Evolutionary conservation across 257 asterid genomes (phyloP), one percentile per base, ranked within the genome.

Genomic region (Rehmannia glutinosa): DNA sequence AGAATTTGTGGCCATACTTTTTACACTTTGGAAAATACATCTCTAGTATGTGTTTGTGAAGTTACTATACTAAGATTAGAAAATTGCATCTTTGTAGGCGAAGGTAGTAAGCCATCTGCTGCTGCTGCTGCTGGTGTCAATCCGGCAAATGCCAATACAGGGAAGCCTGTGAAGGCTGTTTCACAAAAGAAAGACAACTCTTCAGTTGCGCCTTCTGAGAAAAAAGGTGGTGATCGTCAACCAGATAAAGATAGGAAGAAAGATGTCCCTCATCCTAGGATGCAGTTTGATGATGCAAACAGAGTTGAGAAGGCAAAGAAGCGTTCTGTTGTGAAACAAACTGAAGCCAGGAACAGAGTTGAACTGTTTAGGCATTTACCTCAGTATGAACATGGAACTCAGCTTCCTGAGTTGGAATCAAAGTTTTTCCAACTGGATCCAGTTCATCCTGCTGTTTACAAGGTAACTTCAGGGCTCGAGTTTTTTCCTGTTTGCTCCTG

Each of bases 261-360:
- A 79, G 95, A 89, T 50, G 86, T 77, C 62, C 98, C 94, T 64
- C 88, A 85, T 79, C 98, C 98, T 3, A 84, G 96, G 41, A 82
- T 91, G 96, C 98, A 91, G 82, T 91, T 91, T 76, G 98, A 91
- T 64, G 98, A 91, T 70, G 76, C 82, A 62, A 83, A 62, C 66
- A 86, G 92, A 59, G 96, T 91, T 72, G 96, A 88, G 66, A 91
- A 91, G 85, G 95, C 96, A 49, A 91, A 87, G 82, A 91, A 87
- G 79, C 86, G 95, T 19, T 79, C 95, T 3, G 89, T 88, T 3
- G 87, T 91, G 23, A 88, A 86, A 73, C 95, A 88, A 83, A 84
- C 84, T 57, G 95, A 86, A 76, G 92, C 87, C 36, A 84, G 74
- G 80, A 88, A 80, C 75, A 79, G 87, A 67, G 95, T 91, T 64